phyloP scores from a whole-genome alignment of 345 rosid genomes.

The Hirschfeldia incana region DNA sequence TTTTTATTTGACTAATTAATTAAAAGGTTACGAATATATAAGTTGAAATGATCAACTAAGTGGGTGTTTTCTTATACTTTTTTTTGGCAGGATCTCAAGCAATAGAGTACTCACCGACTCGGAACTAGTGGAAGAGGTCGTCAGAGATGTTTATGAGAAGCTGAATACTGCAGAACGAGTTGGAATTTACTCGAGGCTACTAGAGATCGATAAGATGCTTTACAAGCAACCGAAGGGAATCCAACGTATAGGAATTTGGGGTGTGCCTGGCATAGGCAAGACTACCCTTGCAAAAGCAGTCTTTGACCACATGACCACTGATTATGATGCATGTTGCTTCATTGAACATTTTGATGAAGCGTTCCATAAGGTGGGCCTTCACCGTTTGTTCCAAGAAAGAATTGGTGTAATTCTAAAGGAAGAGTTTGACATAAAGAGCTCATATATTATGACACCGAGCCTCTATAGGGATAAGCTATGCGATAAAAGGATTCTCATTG shows the following conservation, averaged over 20 bases:
- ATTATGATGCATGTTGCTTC: slow-evolving; percentile 9
- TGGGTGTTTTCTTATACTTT: too few species aligned
- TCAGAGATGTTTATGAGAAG: not conserved
- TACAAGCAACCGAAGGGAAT: not conserved
- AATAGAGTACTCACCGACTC: not conserved
- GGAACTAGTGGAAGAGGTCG: slow-evolving; percentile 21
- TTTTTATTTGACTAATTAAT: too few species aligned
- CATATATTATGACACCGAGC: not conserved
- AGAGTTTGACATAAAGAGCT: not conserved
- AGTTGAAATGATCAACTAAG: not conserved
- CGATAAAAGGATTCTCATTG: slow-evolving; percentile 18
- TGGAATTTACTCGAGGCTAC: slow-evolving; percentile 2
- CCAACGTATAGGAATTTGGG: slow-evolving; percentile 25
- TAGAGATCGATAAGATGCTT: slow-evolving; percentile 6
- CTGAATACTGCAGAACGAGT: not conserved
- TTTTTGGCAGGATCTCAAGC: not conserved
- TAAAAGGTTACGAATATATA: too few species aligned
- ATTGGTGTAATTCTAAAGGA: not conserved
- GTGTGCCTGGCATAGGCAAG: slow-evolving; percentile 32
- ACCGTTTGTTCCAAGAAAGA: not conserved
- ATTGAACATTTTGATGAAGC: slow-evolving; percentile 5
- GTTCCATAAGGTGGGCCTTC: not conserved
- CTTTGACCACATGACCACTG: not conserved
- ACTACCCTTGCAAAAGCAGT: slow-evolving; percentile 13
- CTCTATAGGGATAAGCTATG: not conserved